Evolutionary conservation across 1,284 basidiomycete species (phyloP).

Genomic region (Cryptococcus neoformans): DNA sequence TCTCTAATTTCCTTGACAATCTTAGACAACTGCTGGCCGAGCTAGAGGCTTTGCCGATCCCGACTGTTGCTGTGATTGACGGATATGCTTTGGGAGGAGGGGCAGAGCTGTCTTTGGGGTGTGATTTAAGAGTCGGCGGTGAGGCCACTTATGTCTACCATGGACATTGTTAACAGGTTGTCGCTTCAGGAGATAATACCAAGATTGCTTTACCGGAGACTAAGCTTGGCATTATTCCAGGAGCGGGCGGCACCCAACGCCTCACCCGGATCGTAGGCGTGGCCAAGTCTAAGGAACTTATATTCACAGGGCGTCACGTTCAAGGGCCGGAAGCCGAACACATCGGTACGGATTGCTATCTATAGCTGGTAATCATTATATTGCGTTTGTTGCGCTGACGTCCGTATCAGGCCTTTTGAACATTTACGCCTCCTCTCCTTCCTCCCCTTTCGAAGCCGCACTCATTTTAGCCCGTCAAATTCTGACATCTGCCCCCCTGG

Average conservation of each 20-base stretch:
- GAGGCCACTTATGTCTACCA: constrained; percentile 11
- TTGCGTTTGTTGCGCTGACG: background rate
- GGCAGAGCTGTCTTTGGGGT: constrained; percentile 78
- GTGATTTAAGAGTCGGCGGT: constrained; percentile 86
- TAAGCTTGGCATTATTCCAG: constrained; percentile 87
- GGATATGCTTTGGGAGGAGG: constrained; percentile 91
- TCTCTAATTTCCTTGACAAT: constrained; percentile 73
- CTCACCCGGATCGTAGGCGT: constrained; percentile 75
- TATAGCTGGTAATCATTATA: background rate
- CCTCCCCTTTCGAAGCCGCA: constrained; percentile 29
- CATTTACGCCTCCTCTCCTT: constrained; percentile 54
- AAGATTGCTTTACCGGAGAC: constrained; percentile 77
- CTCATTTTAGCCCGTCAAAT: constrained; percentile 32
- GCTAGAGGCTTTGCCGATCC: constrained; percentile 76
- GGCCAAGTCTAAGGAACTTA: constrained; percentile 80
- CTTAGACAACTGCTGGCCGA: constrained; percentile 69
- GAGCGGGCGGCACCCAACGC: constrained; percentile 91
- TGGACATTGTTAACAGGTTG: constrained; percentile 1
- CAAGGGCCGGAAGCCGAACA: constrained; percentile 66
- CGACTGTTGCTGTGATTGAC: constrained; percentile 88
- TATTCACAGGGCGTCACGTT: constrained; percentile 71
- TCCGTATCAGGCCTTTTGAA: constrained; percentile 49
- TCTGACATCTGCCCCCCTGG: constrained; percentile 65
- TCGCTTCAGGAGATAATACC: constrained; percentile 56
- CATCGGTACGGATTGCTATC: constrained; percentile 58